Percentiles rank a stretch among this genome's conserved stretches.
Conservation (phyloP, 2,329 filamentous ascomycete genomes). For the Colletotrichum filicis region DNA sequence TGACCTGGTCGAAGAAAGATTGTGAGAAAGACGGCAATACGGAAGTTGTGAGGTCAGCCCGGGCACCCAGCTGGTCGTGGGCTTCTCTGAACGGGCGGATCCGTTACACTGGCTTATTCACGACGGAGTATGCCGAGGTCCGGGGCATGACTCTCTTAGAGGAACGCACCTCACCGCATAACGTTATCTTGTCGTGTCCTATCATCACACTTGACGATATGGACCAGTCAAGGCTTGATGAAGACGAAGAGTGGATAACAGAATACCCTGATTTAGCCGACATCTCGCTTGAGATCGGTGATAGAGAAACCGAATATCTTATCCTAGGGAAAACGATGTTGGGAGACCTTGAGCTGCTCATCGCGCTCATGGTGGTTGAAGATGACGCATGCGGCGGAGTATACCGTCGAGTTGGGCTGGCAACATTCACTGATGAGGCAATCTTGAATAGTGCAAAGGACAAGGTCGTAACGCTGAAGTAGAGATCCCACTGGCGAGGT, state of each 20-base stretch:
- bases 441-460: background rate
- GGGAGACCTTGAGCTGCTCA: background rate
- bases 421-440: background rate
- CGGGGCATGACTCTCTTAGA: background rate
- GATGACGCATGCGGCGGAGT: background rate
- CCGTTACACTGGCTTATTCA: background rate
- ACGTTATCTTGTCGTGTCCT: background rate
- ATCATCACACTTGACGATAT: background rate
- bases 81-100: slow-evolving; percentile 16
- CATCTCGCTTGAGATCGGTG: background rate
- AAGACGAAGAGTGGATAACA: background rate
- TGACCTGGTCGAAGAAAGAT: slow-evolving; percentile 17
- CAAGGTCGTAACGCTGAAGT: background rate
- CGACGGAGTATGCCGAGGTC: background rate
- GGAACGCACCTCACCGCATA: background rate
- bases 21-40: background rate
- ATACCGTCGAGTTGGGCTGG: slow-evolving; percentile 14
- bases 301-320: background rate
- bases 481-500: background rate
- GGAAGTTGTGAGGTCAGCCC: background rate
- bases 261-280: background rate
- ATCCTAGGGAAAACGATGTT: background rate
- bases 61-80: slow-evolving; percentile 31
- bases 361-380: slow-evolving; percentile 10
- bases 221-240: background rate